Evolutionary conservation across 331 rosid species (phyloP), one percentile per base, ranked within the genome.

Genomic region (Saraca asoca): DNA sequence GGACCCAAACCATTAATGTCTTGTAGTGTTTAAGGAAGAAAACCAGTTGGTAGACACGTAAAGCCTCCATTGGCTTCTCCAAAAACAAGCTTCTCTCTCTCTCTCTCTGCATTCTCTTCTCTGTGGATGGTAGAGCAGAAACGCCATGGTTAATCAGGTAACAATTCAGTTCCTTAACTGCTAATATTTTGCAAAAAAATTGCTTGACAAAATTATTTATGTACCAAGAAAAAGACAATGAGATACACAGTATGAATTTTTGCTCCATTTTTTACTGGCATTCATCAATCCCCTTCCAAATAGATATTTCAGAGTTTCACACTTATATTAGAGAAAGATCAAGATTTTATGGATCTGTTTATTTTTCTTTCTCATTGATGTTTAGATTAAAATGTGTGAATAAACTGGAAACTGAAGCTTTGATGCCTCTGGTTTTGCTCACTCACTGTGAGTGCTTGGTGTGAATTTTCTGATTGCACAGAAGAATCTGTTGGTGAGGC

Each of bases 91-190:
- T 60, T 42, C 65, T 31, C 52, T 7, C 54, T 24, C 51, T 43
- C 49, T 35, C 44, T 70, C 33, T 63, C 43, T 10, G 11, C 43
- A 24, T 24, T 39, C 63, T 55, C 17, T 73, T 64, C 75, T 66
- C 80, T 62, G 37, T 64, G 73, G 61, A 6, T 49, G 35, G 59
- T 53, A 54, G 44, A 38, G 72, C 41, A 68, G 82, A 67, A 48
- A 20, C 50, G 59, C 87, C 82, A 74, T 82, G 88, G 73, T 69
- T 62, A 57, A 76, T 45, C 81, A 85, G 91, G 95, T 88, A 83
- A 72, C 19, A 35, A 20, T 67, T 75, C 39, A 39, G 9, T 41
- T 11, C 34, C 73, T 68, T 48, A 44, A 62, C 61, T n/a, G 7
- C 12, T 51, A 7, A 74, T 50, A 24, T 70, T 75, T 43, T 62